phyloP scores from a whole-genome alignment of 495 filamentous ascomycete genomes.

The Aspergillus bridgeri region DNA sequence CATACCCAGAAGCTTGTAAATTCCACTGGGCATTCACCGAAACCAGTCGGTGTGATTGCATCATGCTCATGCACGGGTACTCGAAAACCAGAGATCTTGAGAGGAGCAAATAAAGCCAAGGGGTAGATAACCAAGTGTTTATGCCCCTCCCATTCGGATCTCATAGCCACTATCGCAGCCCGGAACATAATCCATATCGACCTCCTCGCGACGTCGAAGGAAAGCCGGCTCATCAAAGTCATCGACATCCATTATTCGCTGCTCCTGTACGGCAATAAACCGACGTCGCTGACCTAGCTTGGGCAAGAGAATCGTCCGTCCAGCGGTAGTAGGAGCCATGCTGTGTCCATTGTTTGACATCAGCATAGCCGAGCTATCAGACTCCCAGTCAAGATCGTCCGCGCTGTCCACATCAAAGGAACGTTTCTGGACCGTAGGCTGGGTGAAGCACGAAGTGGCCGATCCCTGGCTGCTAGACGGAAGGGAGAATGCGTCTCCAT shows the following conservation, averaged over 20 bases:
- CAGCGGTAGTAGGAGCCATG: slow-evolving; percentile 1
- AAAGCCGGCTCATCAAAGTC: slow-evolving; percentile 47
- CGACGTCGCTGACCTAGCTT: slow-evolving; percentile 31
- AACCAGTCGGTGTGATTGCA: background rate
- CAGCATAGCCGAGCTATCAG: background rate
- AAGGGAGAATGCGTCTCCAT: slow-evolving; percentile 41
- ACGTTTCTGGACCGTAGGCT: slow-evolving; percentile 17
- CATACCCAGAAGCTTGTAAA: background rate
- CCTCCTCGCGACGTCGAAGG: slow-evolving; percentile 40
- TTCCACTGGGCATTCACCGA: background rate
- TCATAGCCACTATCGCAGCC: slow-evolving; percentile 3
- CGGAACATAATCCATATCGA: slow-evolving; percentile 33
- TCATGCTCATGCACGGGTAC: background rate
- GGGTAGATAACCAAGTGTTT: background rate
- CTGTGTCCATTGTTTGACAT: background rate
- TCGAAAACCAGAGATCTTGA: background rate
- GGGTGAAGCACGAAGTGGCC: slow-evolving; percentile 12
- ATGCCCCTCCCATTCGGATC: slow-evolving; percentile 17
- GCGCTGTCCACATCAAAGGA: slow-evolving; percentile 10
- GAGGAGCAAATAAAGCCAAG: no score
- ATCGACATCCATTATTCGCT: slow-evolving; percentile 30
- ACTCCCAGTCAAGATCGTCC: slow-evolving; percentile 6
- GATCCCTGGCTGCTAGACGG: slow-evolving; percentile 48
- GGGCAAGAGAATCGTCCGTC: slow-evolving; percentile 35
- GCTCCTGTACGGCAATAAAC: slow-evolving; percentile 19